phyloP scores from a whole-genome alignment of 768 basidiomycete species.

The Gymnopilus junonius region DNA sequence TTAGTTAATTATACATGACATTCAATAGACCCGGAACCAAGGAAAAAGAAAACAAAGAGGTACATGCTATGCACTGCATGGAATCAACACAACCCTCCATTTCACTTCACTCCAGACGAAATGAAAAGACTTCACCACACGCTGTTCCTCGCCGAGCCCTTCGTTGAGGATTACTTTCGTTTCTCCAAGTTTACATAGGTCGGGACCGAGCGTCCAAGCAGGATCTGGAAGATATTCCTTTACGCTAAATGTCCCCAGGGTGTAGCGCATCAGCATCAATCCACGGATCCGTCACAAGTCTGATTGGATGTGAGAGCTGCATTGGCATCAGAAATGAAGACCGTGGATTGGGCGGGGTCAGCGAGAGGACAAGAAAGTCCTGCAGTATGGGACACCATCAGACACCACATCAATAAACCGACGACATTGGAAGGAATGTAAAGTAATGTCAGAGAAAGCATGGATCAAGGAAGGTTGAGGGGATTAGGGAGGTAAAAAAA shows the following conservation, averaged over 20 bases:
- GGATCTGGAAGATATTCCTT: slow-evolving; percentile 3
- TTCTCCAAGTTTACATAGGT: too few species aligned
- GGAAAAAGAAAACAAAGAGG: background rate
- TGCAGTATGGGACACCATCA: slow-evolving; percentile 24
- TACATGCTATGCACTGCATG: background rate
- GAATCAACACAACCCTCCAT: background rate
- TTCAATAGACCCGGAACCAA: background rate
- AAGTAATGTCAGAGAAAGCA: background rate
- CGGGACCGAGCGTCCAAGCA: slow-evolving; percentile 6
- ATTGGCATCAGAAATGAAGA: slow-evolving; percentile 45
- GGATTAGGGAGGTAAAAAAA: background rate
- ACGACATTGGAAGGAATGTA: slow-evolving; percentile 1
- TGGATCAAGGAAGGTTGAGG: background rate
- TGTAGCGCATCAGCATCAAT: slow-evolving; percentile 37
- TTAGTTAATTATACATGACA: slow-evolving; percentile 1
- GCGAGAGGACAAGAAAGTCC: slow-evolving; percentile 59
- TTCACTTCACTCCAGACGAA: background rate
- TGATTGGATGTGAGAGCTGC: slow-evolving; percentile 55
- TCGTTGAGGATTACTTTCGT: too few species aligned
- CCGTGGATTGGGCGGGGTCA: slow-evolving; percentile 48
- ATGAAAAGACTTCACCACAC: background rate
- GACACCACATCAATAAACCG: slow-evolving; percentile 1
- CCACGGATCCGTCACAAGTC: slow-evolving; percentile 60
- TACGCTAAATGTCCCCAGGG: slow-evolving; percentile 38
- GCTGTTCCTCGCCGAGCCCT: slow-evolving; percentile 27